These are phyloP conservation scores for Trichophyton equinum DNA, from an alignment of 2,329 filamentous ascomycete genomes.

Conservation along the genomic window DNA sequence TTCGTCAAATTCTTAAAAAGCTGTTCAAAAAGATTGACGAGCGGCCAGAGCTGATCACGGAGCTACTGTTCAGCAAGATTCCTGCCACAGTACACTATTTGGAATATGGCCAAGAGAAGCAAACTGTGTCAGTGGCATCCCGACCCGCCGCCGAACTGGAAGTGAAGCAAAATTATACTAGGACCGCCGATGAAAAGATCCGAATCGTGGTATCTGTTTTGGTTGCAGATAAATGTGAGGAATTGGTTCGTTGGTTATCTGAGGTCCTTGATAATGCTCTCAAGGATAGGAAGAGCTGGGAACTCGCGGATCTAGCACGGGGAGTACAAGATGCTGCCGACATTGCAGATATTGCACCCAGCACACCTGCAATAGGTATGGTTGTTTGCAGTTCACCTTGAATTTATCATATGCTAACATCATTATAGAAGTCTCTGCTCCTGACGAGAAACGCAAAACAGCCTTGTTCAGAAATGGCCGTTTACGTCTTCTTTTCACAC, in stretches of 20 bases:
- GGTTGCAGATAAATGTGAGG: conserved; percentile 63
- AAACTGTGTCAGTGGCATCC: conserved; percentile 51
- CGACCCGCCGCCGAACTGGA: conserved; percentile 69
- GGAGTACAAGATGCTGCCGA: conserved; percentile 40
- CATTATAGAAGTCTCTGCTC: conserved; percentile 46
- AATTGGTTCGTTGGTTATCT: conserved; percentile 73
- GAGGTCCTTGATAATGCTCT: conserved; percentile 54
- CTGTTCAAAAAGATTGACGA: conserved; percentile 76
- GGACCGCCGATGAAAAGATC: conserved; percentile 54
- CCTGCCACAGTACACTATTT: conserved; percentile 71
- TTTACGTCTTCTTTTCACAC: conserved; percentile 68
- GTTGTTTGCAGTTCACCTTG: conserved; percentile 13
- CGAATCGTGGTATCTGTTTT: conserved; percentile 68
- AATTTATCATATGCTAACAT: conserved; percentile 12
- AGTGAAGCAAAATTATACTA: conserved; percentile 58
- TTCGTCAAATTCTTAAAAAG: conserved; percentile 69
- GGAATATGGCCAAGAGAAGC: conserved; percentile 80
- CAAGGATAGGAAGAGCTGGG: conserved; percentile 65
- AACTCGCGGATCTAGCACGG: conserved; percentile 46
- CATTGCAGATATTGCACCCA: conserved; percentile 17
- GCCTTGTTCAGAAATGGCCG: conserved; percentile 85
- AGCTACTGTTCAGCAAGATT: conserved; percentile 91
- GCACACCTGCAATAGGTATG: conserved; percentile 35
- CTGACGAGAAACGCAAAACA: conserved; percentile 52
- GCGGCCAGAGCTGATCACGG: conserved; percentile 71